Evolutionary conservation across 1,139 yeast species (phyloP), one percentile per base, ranked within the genome.

Genomic region (Eremothecium gossypii): DNA sequence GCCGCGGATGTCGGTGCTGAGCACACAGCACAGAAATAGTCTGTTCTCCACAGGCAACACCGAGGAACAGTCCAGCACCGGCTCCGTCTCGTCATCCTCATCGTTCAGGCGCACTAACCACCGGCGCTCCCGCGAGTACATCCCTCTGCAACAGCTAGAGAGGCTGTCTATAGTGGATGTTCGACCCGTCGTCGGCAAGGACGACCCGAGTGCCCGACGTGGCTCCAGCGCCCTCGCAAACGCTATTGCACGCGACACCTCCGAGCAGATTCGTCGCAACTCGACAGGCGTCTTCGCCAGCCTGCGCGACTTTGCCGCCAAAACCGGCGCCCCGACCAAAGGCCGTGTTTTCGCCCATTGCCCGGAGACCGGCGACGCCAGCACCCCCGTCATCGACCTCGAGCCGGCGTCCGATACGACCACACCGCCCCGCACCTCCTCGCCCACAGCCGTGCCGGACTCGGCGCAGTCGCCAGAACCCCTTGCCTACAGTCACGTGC

Each of bases 211-310:
- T 6, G 29, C 9, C 20, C 11, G n/a, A 20, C 20, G 37, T n/a
- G 29, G 29, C n/a, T 27, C 20, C 13, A 32, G 14, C 35, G n/a
- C 14, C 20, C n/a, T 11, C 4, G 17, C 17, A 12, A 29, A 23
- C 27, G 37, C 27, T 7, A 34, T 34, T n/a, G n/a, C 54, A 2
- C 35, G 41, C 23, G 46, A 56, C 40, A 55, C 61, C 2, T 50
- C 48, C 12, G 54, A 54, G 40, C 62, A 58, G 43, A 46, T 57
- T 7, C 45, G 54, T 35, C 52, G 60, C 39, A 58, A 57, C 39
- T 45, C 52, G 27, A 46, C 37, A 8, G 55, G 57, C 2, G 43
- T 41, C 8, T 55, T 49, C 35, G 43, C 39, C 9, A 49, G 46
- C 33, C 43, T 57, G 23, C 17, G 34, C 7, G 55, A 55, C 31